phyloP scores from a whole-genome alignment of 2,329 filamentous ascomycete species.

The Fusarium nodosum region DNA sequence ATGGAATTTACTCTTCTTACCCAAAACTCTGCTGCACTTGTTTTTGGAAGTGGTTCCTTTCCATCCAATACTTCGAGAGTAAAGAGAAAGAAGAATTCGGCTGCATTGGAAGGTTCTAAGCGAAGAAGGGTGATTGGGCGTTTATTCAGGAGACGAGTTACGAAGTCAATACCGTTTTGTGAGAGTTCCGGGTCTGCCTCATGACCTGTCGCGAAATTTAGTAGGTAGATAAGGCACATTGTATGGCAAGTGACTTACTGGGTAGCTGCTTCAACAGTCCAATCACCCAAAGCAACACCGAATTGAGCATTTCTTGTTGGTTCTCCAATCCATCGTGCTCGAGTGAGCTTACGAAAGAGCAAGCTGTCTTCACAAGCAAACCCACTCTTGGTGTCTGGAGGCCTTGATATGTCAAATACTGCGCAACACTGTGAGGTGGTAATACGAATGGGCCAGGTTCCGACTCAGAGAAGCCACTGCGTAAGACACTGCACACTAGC shows the following conservation, averaged over 20 bases:
- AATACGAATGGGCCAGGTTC: constrained; percentile 84
- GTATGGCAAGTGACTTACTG: constrained; percentile 56
- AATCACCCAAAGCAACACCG: constrained; percentile 72
- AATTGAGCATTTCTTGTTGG: constrained; percentile 63
- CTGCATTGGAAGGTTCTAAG: constrained; percentile 66
- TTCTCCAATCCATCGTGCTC: constrained; percentile 60
- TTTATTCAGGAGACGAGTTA: constrained; percentile 72
- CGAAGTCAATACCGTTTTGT: constrained; percentile 80
- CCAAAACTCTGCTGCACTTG: constrained; percentile 81
- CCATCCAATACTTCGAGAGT: constrained; percentile 77
- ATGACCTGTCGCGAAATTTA: constrained; percentile 61
- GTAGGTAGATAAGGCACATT: not conserved
- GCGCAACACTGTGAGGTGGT: constrained; percentile 72
- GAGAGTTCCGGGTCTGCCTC: constrained; percentile 81
- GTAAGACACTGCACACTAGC: constrained; percentile 77
- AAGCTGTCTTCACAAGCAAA: constrained; percentile 77
- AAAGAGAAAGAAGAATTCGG: constrained; percentile 79
- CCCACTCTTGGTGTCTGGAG: constrained; percentile 76
- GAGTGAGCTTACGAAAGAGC: constrained; percentile 75
- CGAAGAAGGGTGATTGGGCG: constrained; percentile 72
- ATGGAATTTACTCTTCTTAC: constrained; percentile 56
- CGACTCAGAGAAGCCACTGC: constrained; percentile 80
- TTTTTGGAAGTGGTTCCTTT: constrained; percentile 81
- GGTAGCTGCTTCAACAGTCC: constrained; percentile 73
- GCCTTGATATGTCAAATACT: constrained; percentile 72